Conservation (phyloP, 2,329 filamentous ascomycete genomes). For the Rutstroemia sp. region DNA sequence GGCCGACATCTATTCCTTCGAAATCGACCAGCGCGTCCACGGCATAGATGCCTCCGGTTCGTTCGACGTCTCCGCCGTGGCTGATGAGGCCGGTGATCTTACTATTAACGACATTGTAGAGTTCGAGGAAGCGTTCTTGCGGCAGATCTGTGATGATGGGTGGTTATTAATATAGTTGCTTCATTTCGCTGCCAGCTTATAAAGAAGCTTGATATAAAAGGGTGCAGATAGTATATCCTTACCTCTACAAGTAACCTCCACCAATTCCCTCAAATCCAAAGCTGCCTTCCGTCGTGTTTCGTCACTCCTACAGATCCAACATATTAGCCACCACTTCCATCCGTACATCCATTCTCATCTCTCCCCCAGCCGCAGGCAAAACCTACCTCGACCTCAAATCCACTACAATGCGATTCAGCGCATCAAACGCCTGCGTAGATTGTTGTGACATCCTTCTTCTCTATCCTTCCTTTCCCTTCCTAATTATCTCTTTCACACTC, state of each 20-base stretch:
- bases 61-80: constrained; percentile 80
- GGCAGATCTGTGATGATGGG: constrained; percentile 54
- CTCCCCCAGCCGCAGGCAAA: neutral
- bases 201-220: neutral
- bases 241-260: constrained; percentile 30
- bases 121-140: constrained; percentile 68
- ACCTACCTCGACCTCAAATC: constrained; percentile 27
- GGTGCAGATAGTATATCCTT: neutral
- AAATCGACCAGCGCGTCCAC: constrained; percentile 93
- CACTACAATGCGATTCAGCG: constrained; percentile 25
- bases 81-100: constrained; percentile 68
- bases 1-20: constrained; percentile 85
- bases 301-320: constrained; percentile 22
- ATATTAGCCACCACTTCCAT: neutral
- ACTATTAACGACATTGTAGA: constrained; percentile 59
- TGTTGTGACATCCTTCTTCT: constrained; percentile 29
- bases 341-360: too few relatives aligned
- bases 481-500: too few relatives aligned
- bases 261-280: constrained; percentile 28
- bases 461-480: neutral
- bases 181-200: too few relatives aligned
- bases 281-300: constrained; percentile 29
- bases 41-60: constrained; percentile 85
- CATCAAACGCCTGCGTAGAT: constrained; percentile 23
- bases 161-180: neutral